Evolutionary conservation across 1,284 basidiomycete species (phyloP), one percentile per base, ranked within the genome.

Genomic region (Papiliotrema nemorosa): DNA sequence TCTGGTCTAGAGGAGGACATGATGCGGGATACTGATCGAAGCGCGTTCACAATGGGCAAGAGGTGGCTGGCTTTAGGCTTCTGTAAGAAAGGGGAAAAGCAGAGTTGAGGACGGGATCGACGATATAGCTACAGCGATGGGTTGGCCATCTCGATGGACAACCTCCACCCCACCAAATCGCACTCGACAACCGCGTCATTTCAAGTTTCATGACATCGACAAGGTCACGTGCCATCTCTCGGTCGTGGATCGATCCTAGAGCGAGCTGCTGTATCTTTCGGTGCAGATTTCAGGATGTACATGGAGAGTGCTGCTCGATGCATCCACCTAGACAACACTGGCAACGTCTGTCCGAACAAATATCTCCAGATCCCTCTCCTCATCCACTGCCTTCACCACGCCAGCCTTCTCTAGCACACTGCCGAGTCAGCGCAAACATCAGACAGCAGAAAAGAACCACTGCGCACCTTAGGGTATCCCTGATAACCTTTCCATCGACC

Each of bases 351-450:
- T 76, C 61, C 85, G 79, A 27, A 90, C 81, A 68, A 89, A 89
- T 37, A 79, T 66, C 5, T 73, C 72, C 16, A 85, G 67, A 29
- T 81, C 67, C 74, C 85, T 87, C 0, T 82, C 83, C 20, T 73
- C 78, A 37, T 77, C 78, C 2, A 84, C 82, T 2, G 74, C 69
- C 60, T 80, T 80, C 44, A 90, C 79, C 10, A 89, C 86, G 5
- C 87, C 86, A 2, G 88, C 87, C 60, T 85, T 82, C 56, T 83
- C 82, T 16, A 90, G 78, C 4, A 85, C 79, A 43, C 86, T 88
- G 47, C 5, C 18, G 31, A n/a, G 50, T 38, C n/a, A 40, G 39
- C 31, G 5, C 9, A 36, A 12, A n/a, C 13, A 18, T 14, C 20
- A 20, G 31, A 39, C 35, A 7, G 35, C 7, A 25, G 46, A 26